Base-by-base conservation (phyloP, 805 yeast species). In the Lipomyces lipofer region DNA sequence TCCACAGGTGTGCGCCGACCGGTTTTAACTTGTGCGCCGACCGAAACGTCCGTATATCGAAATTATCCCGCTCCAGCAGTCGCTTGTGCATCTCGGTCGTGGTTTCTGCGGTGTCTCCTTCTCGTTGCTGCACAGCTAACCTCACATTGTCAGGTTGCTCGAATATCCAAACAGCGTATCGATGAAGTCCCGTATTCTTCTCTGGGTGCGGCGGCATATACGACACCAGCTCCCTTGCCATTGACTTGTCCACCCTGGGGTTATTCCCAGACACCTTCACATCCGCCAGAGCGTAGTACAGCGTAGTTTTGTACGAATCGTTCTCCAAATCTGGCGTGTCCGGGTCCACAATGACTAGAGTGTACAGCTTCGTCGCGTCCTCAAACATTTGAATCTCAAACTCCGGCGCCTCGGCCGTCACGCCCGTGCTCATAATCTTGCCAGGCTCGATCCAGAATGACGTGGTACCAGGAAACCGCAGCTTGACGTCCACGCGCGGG, bases 1-100 rank as follows among this genome's bases (percentile, higher is more conserved):
- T 83, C 92, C 95, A 92, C 43, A 88, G 77, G 69, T 89, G 95
- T 1, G 95, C 97, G 25, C 98, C 97, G 45, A 91, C 82, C 1
- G 97, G 82, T n/a, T 74, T 73, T 62, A 94, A 77, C 3, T 75
- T 68, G 69, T 86, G 68, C 2, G 70, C 59, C 2, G 71, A 75
- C 13, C 76, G 86, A 69, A 89, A 91, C 5, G 66, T 64, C 68
- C 98, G 81, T 58, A 92, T 83, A 64, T 88, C 81, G 67, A 92
- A 92, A 51, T 73, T 68, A 10, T 78, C 79, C 3, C 61, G 52
- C 15, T 60, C 83, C 71, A 32, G 68, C 65, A 15, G 67, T 46
- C 2, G 66, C 52, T 10, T 66, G n/a, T n/a, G n/a, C n/a, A n/a
- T n/a, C n/a, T n/a, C n/a, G 59, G 42, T 30, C 10, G 24, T 52